Conservation (phyloP, 352 stramenopile genomes). For the Pilasporangium apinafurcum region DNA sequence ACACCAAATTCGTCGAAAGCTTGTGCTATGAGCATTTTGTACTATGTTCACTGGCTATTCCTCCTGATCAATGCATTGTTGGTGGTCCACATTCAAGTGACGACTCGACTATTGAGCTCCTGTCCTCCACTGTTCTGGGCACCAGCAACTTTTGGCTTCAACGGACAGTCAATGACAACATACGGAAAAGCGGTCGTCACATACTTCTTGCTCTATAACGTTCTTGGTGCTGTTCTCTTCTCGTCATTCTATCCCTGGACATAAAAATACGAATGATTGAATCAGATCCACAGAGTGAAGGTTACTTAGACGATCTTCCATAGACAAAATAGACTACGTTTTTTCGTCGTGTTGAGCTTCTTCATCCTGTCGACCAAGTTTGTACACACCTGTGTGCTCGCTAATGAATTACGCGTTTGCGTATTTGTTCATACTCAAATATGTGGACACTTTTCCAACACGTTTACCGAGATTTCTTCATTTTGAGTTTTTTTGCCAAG, state of each 20-base stretch:
- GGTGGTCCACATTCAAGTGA: constrained; percentile 83
- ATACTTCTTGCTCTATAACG: constrained; percentile 71
- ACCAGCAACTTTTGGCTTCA: constrained; percentile 23
- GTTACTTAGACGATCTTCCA: too few relatives aligned
- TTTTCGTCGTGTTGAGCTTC: too few relatives aligned
- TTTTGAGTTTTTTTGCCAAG: constrained; percentile 80
- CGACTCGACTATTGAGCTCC: constrained; percentile 68
- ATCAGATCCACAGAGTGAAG: too few relatives aligned
- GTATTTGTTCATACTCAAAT: too few relatives aligned
- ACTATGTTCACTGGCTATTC: constrained; percentile 72
- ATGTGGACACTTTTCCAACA: too few relatives aligned
- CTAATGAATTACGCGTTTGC: too few relatives aligned
- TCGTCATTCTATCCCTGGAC: constrained; percentile 83
- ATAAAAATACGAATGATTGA: constrained; percentile 17
- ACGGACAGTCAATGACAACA: constrained; percentile 1
- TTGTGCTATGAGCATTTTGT: constrained; percentile 13
- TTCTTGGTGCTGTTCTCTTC: constrained; percentile 67
- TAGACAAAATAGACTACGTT: too few relatives aligned
- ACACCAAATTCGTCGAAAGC: not conserved
- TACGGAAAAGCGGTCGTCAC: constrained; percentile 30
- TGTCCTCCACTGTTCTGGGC: constrained; percentile 81
- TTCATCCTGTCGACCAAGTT: too few relatives aligned
- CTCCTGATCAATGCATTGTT: constrained; percentile 70
- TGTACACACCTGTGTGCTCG: too few relatives aligned
- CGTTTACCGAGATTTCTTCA: constrained; percentile 49